Evolutionary conservation across 169 alveolate genomes (phyloP), one percentile per base, ranked within the genome.

Genomic region (Plasmodium inui): DNA sequence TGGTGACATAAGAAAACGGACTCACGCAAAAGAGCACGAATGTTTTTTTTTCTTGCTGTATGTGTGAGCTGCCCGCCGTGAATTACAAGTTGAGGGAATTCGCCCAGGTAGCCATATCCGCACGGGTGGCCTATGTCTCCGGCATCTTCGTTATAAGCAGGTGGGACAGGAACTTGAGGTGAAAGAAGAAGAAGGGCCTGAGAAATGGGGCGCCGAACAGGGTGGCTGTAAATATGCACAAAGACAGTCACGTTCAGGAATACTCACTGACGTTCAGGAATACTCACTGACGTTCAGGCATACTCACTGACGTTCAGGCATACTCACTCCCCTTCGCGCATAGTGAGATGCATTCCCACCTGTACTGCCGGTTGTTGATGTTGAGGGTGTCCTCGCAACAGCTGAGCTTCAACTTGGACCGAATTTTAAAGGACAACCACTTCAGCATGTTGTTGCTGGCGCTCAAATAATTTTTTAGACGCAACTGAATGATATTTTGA

Each of bases 331-430:
- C n/a, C n/a, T n/a, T n/a, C n/a, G n/a, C 34, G 1, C 50, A 76
- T 3, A 34, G 6, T 46, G 32, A 1, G 14, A 14, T 12, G 17
- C 86, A 28, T 19, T 1, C 57, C 50, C 53, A 85, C 93, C 84
- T 72, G 78, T 85, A 85, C 44, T 85, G 93, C 83, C 76, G 53
- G 39, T 85, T 85, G 39, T 85, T 74, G 79, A 85, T 85, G 67
- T 85, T 85, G 32, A 85, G 41, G 5, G 85, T 85, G 46, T 85
- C 85, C 67, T 85, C 93, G 41, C 81, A 72, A 55, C 55, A 85
- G 67, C 61, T 53, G 39, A 41, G 22, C 67, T 85, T 44, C 32
- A 85, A 57, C 79, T 85, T 73, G 17, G 93, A 85, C 2, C 73
- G 22, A 50, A 85, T 85, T 85, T 74, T 85, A 74, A 85, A 85